Percentiles rank a stretch among this genome's conserved stretches.
phyloP scores from a whole-genome alignment of 2,329 filamentous ascomycete species.

The Fusarium sp. region DNA sequence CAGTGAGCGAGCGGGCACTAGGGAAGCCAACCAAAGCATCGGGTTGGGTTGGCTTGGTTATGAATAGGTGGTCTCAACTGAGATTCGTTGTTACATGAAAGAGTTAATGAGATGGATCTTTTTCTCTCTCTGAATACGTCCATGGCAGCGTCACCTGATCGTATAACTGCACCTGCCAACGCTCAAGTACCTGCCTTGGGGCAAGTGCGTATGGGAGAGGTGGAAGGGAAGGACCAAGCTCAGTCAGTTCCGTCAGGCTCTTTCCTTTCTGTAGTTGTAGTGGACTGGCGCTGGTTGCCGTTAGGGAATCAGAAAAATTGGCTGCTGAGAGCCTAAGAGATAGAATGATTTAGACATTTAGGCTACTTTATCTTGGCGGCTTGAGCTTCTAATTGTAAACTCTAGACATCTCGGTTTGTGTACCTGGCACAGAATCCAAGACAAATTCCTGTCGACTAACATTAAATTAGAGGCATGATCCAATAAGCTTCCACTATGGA shows the following conservation, averaged over 20 bases:
- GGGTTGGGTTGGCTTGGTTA: conserved; percentile 26
- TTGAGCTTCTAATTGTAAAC: neutral
- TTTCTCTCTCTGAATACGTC: neutral
- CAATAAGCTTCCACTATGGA: conserved; percentile 3
- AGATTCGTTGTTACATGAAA: neutral
- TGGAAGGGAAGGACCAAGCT: neutral
- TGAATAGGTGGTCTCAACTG: neutral
- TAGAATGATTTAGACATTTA: neutral
- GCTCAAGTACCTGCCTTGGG: neutral
- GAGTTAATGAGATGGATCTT: neutral
- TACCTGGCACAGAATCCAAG: neutral
- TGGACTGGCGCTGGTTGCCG: neutral
- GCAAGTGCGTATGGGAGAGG: neutral
- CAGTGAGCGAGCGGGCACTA: conserved; percentile 42
- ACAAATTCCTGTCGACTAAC: conserved; percentile 14
- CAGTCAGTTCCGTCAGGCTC: neutral
- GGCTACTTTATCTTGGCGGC: neutral
- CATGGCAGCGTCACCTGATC: neutral
- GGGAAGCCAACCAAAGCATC: conserved; percentile 39
- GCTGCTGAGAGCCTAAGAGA: neutral
- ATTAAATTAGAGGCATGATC: neutral
- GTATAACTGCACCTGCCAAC: neutral
- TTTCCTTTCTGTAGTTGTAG: neutral
- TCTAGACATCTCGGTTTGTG: neutral
- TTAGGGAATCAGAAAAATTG: neutral